Base-by-base conservation (phyloP, 2,329 filamentous ascomycete genomes). In the Fonsecaea pedrosoi region DNA sequence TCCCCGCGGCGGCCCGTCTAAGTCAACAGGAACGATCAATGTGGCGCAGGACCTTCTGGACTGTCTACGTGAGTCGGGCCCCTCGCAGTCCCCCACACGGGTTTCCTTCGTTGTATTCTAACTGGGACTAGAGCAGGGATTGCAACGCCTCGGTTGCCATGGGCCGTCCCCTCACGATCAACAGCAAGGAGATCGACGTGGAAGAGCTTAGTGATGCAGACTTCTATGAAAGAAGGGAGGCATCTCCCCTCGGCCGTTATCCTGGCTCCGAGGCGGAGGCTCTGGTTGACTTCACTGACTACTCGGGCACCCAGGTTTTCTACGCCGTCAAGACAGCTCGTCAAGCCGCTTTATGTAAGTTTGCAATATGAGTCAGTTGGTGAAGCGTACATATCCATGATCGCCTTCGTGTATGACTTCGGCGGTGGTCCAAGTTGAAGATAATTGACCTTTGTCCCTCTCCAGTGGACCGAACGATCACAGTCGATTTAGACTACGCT, bases 11-110 rank as follows among this genome's bases (percentile, higher is more conserved):
- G 5, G 38, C 38, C 13, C 38, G 38, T 40, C 38, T 40, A 13
- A 40, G 38, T 40, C 38, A 40, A 40, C 38, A 40, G 38, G 38
- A 37, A 37, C 32, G 37, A 56, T 56, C 32, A 37, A 38, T 56
- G 21, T 56, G 54, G 54, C 54, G 38, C 12, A 40, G 38, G 15
- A 15, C 15, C 38, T 15, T 40, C 38, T 40, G 38, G 38, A 40
- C 38, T 1, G 38, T 40, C 13, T 40, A 40, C 13, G 38, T 40
- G 13, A 40, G 38, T 40, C 12, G 12, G 4, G 8, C 6, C 12
- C 38, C 38, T 12, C 13, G 38, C 4, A 13, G 1, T n/a, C 38
- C 5, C 38, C 15, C 38, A 37, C 35, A 15, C 2, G 12, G 10
- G 13, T 15, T 15, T 15, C 38, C 13, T 40, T 15, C 38, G 15